Evolutionary conservation across 2,329 filamentous ascomycete species (phyloP).

Genomic region (Colletotrichum limetticola): DNA sequence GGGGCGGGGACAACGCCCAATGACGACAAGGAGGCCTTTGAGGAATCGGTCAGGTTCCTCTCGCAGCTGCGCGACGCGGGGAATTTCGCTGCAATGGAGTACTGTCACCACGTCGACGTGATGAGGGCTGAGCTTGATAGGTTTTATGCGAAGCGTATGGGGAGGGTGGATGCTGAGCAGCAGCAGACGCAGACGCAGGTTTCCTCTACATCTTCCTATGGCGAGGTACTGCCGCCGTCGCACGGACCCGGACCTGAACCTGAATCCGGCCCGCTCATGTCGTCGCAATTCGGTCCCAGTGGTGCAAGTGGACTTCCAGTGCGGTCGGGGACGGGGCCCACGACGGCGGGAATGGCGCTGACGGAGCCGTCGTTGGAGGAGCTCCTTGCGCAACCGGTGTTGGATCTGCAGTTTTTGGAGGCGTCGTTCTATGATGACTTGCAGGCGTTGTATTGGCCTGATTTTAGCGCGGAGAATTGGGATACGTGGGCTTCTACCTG

Average conservation of each 20-base stretch:
- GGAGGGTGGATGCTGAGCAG: too few relatives aligned
- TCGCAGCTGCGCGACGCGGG: slow-evolving; percentile 50
- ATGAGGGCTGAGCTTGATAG: slow-evolving; percentile 37
- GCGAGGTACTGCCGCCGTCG: neutral
- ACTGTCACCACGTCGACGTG: slow-evolving; percentile 51
- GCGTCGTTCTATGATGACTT: slow-evolving; percentile 34
- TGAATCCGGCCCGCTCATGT: neutral
- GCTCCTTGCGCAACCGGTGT: slow-evolving; percentile 44
- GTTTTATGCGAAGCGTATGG: slow-evolving; percentile 14
- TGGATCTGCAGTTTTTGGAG: slow-evolving; percentile 48
- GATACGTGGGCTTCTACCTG: slow-evolving; percentile 15
- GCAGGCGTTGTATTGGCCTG: slow-evolving; percentile 37
- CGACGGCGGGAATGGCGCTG: slow-evolving; percentile 47
- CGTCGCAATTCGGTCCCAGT: neutral
- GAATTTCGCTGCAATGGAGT: slow-evolving; percentile 54
- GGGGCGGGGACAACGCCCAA: slow-evolving; percentile 36
- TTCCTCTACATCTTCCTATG: neutral
- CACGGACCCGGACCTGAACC: neutral
- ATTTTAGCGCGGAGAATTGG: slow-evolving; percentile 35
- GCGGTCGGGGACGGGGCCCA: neutral
- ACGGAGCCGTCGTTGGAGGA: slow-evolving; percentile 50
- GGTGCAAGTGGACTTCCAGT: neutral
- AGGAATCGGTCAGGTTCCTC: slow-evolving; percentile 49
- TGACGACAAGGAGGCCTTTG: slow-evolving; percentile 50
- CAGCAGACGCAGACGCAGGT: neutral